These are phyloP conservation scores for Tetraselmis chui DNA, from an alignment of 139 green algal genomes.

Conservation along the genomic window DNA sequence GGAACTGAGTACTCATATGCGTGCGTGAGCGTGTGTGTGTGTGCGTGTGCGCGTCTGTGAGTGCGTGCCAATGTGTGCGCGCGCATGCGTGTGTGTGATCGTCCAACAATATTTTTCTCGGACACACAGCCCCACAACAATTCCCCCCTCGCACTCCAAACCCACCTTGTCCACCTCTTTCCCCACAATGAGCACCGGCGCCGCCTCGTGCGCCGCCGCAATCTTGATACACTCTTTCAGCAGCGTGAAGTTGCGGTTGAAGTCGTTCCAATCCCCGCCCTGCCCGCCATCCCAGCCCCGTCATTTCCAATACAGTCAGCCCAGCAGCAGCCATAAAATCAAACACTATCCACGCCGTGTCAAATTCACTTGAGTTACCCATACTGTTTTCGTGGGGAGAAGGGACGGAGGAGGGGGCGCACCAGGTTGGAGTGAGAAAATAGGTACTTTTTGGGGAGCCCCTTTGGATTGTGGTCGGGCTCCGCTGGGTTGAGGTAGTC, in stretches of 20 bases:
- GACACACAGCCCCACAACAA: too few species aligned
- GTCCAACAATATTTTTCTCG: too few species aligned
- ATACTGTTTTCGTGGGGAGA: not conserved
- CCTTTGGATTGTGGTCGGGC: too few species aligned
- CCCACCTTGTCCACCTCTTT: slow-evolving; percentile 14
- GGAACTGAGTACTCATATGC: too few species aligned
- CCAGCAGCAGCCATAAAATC: not conserved
- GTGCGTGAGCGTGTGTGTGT: too few species aligned
- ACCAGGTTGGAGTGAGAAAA: not conserved
- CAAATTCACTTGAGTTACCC: not conserved
- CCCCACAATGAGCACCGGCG: not conserved
- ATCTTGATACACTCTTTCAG: slow-evolving; percentile 13
- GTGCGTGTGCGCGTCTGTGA: too few species aligned
- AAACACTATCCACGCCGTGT: not conserved
- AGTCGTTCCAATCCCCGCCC: slow-evolving; percentile 31
- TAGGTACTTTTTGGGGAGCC: too few species aligned
- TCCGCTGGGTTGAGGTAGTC: too few species aligned
- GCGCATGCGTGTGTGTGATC: too few species aligned
- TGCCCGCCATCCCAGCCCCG: slow-evolving; percentile 10
- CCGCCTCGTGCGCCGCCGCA: not conserved
- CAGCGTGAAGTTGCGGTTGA: slow-evolving; percentile 29
- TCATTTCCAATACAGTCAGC: not conserved
- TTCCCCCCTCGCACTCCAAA: too few species aligned
- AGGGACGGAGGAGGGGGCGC: not conserved
- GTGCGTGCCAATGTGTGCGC: too few species aligned